A percentile compares a stretch with the other conserved stretches of the same genome.
These are phyloP conservation scores for Mrakia gelida DNA, from an alignment of 768 basidiomycete species.

Conservation along the genomic window DNA sequence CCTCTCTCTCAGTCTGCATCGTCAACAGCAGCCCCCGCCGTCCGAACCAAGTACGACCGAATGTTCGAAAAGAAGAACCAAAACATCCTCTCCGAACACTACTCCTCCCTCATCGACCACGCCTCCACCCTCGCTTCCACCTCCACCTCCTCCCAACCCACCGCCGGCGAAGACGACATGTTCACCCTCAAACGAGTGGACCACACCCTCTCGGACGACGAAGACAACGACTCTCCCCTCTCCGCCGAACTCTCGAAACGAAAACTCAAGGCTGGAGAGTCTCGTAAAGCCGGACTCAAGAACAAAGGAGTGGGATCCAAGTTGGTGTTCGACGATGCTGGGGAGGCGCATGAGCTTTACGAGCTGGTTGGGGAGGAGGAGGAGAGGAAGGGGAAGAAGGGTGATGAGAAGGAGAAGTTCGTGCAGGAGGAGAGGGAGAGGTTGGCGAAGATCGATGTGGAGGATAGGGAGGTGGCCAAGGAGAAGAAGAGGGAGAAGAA, in stretches of 20 bases:
- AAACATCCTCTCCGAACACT: slow-evolving; percentile 82
- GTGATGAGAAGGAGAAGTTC: slow-evolving; percentile 65
- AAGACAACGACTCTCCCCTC: slow-evolving; percentile 38
- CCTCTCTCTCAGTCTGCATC: not conserved
- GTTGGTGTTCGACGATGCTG: slow-evolving; percentile 85
- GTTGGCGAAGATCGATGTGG: slow-evolving; percentile 64
- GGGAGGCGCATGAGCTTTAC: slow-evolving; percentile 72
- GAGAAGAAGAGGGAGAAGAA: slow-evolving; percentile 90
- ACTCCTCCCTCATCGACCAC: slow-evolving; percentile 78
- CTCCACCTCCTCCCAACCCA: slow-evolving; percentile 3
- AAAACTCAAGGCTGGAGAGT: slow-evolving; percentile 67
- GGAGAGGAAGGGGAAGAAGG: slow-evolving; percentile 56
- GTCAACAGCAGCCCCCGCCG: slow-evolving; percentile 20
- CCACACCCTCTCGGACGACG: slow-evolving; percentile 56
- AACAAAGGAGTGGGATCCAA: slow-evolving; percentile 61
- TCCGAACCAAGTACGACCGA: slow-evolving; percentile 87
- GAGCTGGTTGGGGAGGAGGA: slow-evolving; percentile 69
- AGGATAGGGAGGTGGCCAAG: slow-evolving; percentile 75
- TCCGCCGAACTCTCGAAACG: slow-evolving; percentile 64
- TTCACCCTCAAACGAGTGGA: slow-evolving; percentile 88
- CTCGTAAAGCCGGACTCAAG: slow-evolving; percentile 68
- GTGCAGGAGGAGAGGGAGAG: slow-evolving; percentile 67
- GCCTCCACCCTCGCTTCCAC: slow-evolving; percentile 40
- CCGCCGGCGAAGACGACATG: slow-evolving; percentile 62
- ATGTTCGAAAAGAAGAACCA: slow-evolving; percentile 98